phyloP scores from a whole-genome alignment of 495 filamentous ascomycete genomes.

The Penicillium ochrochloron region DNA sequence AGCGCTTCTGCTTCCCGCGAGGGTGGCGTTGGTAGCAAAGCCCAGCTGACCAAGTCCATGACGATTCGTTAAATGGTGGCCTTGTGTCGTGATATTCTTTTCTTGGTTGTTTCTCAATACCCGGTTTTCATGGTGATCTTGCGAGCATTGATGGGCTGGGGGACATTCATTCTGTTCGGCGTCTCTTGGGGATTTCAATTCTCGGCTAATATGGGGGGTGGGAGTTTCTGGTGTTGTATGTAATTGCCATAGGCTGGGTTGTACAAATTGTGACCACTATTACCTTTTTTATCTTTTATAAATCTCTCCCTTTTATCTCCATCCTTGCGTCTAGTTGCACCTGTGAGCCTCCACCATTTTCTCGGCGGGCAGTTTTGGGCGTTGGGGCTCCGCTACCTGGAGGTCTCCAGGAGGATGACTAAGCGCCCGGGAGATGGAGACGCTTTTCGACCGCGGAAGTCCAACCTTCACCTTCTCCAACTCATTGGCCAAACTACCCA shows the following conservation, averaged over 20 bases:
- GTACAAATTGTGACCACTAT: slow-evolving; percentile 24
- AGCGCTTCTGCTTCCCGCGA: slow-evolving; percentile 59
- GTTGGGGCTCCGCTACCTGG: not conserved
- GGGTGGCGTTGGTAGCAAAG: slow-evolving; percentile 63
- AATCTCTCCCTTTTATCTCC: not conserved
- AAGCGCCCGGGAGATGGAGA: slow-evolving; percentile 39
- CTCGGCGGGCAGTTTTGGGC: slow-evolving; percentile 3
- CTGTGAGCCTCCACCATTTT: slow-evolving; percentile 4
- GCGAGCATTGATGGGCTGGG: slow-evolving; percentile 35
- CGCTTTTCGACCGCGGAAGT: slow-evolving; percentile 47
- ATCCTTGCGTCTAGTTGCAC: not conserved
- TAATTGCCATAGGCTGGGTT: slow-evolving; percentile 19
- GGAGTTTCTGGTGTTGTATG: slow-evolving; percentile 23
- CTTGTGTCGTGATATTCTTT: slow-evolving; percentile 22
- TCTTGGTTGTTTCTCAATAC: slow-evolving; percentile 29
- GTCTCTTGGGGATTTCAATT: slow-evolving; percentile 19
- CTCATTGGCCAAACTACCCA: slow-evolving; percentile 36
- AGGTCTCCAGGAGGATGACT: slow-evolving; percentile 41
- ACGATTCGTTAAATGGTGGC: slow-evolving; percentile 78
- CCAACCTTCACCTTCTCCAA: slow-evolving; percentile 50
- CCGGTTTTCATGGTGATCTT: slow-evolving; percentile 28
- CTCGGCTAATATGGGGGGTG: slow-evolving; percentile 17
- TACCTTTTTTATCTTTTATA: not conserved
- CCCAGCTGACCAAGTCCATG: slow-evolving; percentile 90
- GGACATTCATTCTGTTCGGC: slow-evolving; percentile 23